Evolutionary conservation across 371 early-diverging fungal species (phyloP).

Genomic region (Mortierella sp.): DNA sequence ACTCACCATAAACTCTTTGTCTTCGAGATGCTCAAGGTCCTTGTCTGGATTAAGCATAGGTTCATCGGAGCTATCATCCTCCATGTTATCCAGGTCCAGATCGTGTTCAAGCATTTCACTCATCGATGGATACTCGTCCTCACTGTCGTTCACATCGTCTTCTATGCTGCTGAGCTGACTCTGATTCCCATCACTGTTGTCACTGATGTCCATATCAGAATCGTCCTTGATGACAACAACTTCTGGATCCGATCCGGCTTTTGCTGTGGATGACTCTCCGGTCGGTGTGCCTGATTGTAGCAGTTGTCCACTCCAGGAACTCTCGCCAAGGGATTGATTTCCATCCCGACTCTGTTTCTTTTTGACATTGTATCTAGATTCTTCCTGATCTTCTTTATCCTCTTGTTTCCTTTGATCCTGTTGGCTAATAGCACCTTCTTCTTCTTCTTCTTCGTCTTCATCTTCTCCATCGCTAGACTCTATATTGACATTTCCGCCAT

Average conservation of each 20-base stretch:
- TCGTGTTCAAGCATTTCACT: slow-evolving; percentile 21
- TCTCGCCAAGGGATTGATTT: neutral
- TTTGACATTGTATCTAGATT: slow-evolving; percentile 37
- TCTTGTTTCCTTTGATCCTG: neutral
- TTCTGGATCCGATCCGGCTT: neutral
- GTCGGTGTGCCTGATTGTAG: neutral
- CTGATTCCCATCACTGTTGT: neutral
- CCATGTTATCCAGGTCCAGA: slow-evolving; percentile 14
- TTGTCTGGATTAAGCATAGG: slow-evolving; percentile 13
- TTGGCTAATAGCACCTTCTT: neutral
- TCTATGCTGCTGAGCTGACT: neutral
- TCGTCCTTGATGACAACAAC: neutral
- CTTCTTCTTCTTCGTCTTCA: neutral
- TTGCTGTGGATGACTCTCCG: neutral
- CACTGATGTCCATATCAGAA: neutral
- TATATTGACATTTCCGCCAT: neutral
- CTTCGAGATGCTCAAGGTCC: slow-evolving; percentile 35
- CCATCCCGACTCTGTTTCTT: slow-evolving; percentile 16
- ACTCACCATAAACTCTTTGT: slow-evolving; percentile 36
- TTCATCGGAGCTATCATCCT: neutral
- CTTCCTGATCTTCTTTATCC: slow-evolving; percentile 24
- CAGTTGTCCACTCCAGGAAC: neutral
- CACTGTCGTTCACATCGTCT: neutral
- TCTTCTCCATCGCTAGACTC: slow-evolving; percentile 23
- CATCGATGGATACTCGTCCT: neutral